These are phyloP conservation scores for Triticum urartu DNA, from an alignment of 176 grass and related monocot species.

Conservation along the genomic window DNA sequence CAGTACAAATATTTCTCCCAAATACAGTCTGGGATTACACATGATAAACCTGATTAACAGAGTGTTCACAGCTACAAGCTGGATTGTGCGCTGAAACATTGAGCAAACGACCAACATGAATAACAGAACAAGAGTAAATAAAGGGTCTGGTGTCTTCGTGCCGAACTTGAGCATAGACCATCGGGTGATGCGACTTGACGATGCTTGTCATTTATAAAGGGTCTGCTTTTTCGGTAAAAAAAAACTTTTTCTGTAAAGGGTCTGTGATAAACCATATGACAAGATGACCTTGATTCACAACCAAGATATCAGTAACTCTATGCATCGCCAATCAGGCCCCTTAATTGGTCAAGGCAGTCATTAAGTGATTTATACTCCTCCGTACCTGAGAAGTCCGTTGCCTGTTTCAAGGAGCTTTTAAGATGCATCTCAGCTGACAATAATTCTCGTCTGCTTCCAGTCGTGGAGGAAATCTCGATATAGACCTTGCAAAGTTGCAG, in stretches of 20 bases:
- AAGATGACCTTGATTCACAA: neutral
- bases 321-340: neutral
- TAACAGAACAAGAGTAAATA: neutral
- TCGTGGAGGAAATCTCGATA: conserved; percentile 71
- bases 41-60: neutral
- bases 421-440: conserved; percentile 80
- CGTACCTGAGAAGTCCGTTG: neutral
- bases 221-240: too few species aligned
- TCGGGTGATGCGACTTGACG: neutral
- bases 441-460: conserved; percentile 58
- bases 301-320: neutral
- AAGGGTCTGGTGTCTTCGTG: neutral
- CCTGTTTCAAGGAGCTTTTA: conserved; percentile 83
- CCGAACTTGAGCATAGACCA: neutral
- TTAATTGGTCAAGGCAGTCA: neutral
- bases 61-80: neutral
- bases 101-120: neutral
- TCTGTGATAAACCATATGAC: too few species aligned
- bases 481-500: conserved; percentile 72
- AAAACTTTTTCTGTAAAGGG: too few species aligned
- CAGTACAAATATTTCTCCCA: neutral
- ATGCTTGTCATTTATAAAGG: too few species aligned
- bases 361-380: neutral
- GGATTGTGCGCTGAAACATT: neutral
- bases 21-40: neutral